Conservation (phyloP, 78 protist species). For the Chrysochromulina tobinii region DNA sequence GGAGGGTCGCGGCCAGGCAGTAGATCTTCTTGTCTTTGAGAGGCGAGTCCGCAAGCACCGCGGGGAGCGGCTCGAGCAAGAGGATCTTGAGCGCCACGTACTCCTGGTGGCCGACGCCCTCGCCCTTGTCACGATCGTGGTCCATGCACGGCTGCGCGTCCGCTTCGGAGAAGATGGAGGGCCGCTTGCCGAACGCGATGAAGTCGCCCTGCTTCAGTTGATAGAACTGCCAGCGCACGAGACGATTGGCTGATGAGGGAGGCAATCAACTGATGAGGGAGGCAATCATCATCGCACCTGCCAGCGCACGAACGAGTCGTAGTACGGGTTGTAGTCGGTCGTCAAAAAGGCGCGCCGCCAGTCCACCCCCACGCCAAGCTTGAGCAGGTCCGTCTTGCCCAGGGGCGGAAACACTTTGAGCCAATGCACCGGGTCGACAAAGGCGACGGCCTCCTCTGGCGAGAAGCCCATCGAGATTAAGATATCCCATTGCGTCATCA, state of each 20-base stretch:
- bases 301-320: conserved; percentile 99
- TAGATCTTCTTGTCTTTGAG: background rate
- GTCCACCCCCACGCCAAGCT: conserved; percentile 91
- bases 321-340: conserved; percentile 97
- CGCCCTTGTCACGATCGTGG: conserved; percentile 98
- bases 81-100: conserved; percentile 92
- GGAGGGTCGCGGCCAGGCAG: conserved; percentile 78
- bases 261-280: too few relatives aligned
- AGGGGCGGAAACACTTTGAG: conserved; percentile 96
- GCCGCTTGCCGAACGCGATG: conserved; percentile 79
- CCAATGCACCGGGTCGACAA: conserved; percentile 95
- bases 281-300: too few relatives aligned
- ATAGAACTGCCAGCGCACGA: conserved; percentile 98
- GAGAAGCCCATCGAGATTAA: conserved; percentile 85
- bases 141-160: conserved; percentile 99
- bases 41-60: conserved; percentile 32
- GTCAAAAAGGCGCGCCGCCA: conserved; percentile 99
- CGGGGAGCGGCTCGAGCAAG: conserved; percentile 76
- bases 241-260: too few relatives aligned
- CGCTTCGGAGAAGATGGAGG: conserved; percentile 87
- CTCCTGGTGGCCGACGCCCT: conserved; percentile 95
- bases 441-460: conserved; percentile 84
- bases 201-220: conserved; percentile 66
- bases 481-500: conserved; percentile 88
- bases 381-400: conserved; percentile 85